Base-by-base conservation (phyloP, 192 early-diverging fungal species). In the Ambispora gerdemannii region DNA sequence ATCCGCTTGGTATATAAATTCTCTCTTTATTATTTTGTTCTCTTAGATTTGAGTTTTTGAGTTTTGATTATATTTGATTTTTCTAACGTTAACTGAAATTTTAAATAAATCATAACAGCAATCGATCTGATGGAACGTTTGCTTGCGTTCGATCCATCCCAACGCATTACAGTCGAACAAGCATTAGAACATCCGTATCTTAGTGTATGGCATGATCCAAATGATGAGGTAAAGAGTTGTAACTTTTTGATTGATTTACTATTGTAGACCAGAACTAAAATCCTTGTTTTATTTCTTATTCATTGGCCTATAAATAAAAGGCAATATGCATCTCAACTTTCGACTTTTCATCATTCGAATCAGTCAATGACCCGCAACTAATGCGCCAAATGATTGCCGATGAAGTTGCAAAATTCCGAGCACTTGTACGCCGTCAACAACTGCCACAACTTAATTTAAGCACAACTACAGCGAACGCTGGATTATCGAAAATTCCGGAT, bases 121-220 rank as follows among this genome's bases (percentile, higher is more conserved):
- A 83, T 97, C 50, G 90, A 95, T 76, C 75, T 98, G 33, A 81
- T 98, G 59, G 85, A 89, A 61, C 79, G 81, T 65, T 78, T 98
- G 61, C 84, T 98, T 6, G 81, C 80, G 51, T 92, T 96, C 51
- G 88, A 89, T 74, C 94, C 95, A 17, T 62, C 77, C 35, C 82
- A 88, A 63, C 85, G 95, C n/a, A 89, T 95, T 56, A 92, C 89
- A 3, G 93, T 93, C 31, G 89, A 90, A 65, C 82, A 94, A 69
- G 93, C 93, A 28, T 82, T 98, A 25, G 74, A 75, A 32, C 95
- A 98, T 77, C 90, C 91, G 4, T 98, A 93, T 78, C 74, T 98
- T 75, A 77, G 80, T n/a, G 78, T 80, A 28, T 84, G 86, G 62
- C 76, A 74, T 51, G 75, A 80, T 64, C 75, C 74, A 31, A 51